Percentiles rank a stretch among this genome's conserved stretches.
These are phyloP conservation scores for Rosa hybrid DNA, from an alignment of 331 rosid genomes.

Conservation along the genomic window DNA sequence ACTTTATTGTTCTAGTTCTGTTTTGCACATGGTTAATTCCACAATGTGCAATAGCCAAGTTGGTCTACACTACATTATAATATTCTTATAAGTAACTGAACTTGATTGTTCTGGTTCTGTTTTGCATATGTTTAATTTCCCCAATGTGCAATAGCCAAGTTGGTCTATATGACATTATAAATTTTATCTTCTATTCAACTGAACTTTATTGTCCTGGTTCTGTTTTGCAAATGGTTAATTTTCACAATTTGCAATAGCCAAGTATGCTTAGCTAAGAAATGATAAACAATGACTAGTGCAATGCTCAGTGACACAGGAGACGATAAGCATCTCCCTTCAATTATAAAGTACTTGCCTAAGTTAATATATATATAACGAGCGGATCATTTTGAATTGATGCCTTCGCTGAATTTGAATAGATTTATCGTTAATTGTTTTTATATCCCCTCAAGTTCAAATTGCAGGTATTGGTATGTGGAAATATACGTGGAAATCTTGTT, in stretches of 20 bases:
- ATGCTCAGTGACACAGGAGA: background rate
- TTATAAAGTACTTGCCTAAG: background rate
- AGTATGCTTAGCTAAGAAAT: background rate
- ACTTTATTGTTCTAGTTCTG: no score
- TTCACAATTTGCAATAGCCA: background rate
- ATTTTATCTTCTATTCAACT: background rate
- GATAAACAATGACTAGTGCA: background rate
- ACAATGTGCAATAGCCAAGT: background rate
- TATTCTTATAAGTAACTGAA: background rate
- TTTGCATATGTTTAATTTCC: background rate
- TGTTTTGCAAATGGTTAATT: background rate
- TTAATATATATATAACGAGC: background rate
- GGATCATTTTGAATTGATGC: background rate
- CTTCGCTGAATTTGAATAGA: background rate
- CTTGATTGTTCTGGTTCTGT: background rate
- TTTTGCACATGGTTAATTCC: background rate
- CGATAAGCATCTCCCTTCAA: background rate
- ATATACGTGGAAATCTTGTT: constrained; percentile 86
- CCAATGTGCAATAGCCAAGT: background rate
- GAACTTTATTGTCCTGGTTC: background rate
- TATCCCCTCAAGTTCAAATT: constrained; percentile 8
- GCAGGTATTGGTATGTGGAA: constrained; percentile 90
- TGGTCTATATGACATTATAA: background rate
- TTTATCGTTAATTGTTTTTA: background rate
- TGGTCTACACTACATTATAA: background rate